Evolutionary conservation across 164 flowering plant species (phyloP).

Genomic region (Berberis vulgaris): DNA sequence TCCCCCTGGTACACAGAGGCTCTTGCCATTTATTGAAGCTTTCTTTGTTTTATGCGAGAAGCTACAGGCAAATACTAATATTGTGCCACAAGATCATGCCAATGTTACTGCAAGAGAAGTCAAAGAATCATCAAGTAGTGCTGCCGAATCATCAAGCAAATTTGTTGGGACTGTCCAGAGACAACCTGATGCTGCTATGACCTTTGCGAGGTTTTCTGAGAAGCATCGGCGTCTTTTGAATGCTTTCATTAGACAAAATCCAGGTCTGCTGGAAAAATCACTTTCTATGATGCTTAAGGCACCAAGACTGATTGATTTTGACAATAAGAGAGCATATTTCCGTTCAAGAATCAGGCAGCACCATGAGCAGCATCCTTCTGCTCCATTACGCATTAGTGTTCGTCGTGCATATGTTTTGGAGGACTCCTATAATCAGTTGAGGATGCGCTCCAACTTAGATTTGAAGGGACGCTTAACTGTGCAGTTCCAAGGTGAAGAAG

Average conservation of each 20-base stretch:
- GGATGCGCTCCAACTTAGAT: conserved; percentile 79
- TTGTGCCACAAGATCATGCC: conserved; percentile 44
- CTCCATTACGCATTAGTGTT: conserved; percentile 74
- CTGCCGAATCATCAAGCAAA: conserved; percentile 21
- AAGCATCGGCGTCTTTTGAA: conserved; percentile 83
- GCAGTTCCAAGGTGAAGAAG: conserved; percentile 98
- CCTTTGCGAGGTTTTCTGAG: conserved; percentile 78
- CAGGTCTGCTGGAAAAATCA: conserved; percentile 84
- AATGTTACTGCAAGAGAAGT: conserved; percentile 66
- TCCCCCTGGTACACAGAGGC: conserved; percentile 84
- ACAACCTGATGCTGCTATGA: conserved; percentile 20
- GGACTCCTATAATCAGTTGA: conserved; percentile 33
- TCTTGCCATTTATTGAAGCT: conserved; percentile 86
- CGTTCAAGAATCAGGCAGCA: conserved; percentile 89
- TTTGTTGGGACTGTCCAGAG: conserved; percentile 17
- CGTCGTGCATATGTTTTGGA: conserved; percentile 67
- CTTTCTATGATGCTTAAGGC: conserved; percentile 85
- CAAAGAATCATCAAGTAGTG: conserved; percentile 49
- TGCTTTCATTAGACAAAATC: conserved; percentile 86
- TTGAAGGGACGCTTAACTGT: conserved; percentile 85
- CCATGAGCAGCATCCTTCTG: conserved; percentile 78
- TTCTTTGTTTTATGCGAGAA: conserved; percentile 90
- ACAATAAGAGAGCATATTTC: conserved; percentile 84
- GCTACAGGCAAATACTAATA: conserved; percentile 39
- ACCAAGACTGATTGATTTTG: conserved; percentile 88